Evolutionary conservation across 108 stramenopile species (phyloP), one percentile per base, ranked within the genome.

Genomic region (Pseudonitzschia multistriata): DNA sequence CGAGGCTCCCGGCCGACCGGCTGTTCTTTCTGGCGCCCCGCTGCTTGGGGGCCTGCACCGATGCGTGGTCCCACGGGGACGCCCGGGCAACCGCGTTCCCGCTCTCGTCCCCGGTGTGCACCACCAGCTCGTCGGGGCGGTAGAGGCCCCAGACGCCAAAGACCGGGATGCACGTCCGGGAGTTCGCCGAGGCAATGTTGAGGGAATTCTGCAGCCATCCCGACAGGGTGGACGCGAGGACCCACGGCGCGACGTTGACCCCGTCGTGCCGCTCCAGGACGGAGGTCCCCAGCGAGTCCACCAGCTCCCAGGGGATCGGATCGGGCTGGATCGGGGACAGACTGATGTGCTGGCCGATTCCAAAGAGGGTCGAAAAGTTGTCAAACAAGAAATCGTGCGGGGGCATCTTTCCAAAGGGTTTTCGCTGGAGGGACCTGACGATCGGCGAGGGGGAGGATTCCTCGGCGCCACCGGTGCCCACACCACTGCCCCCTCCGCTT

Each of bases 291-390:
- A 82, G 3, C 19, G 30, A 53, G 27, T 72, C 60, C 55, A 80
- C 24, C 5, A 84, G 39, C 34, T 75, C 72, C 5, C 35, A 14
- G 0, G 71, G 62, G 22, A 75, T 66, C 14, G 59, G 66, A 49
- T 79, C 42, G 11, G 70, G 61, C 21, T 62, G 65, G 63, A 81
- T 80, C 8, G 82, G 79, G 17, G 80, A 67, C 37, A 93, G 79
- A 19, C 89, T 88, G 39, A 94, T 86, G 77, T 94, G 90, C 62
- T 94, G 93, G 42, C 93, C 93, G 50, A 94, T 84, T 22, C 88
- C 87, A 72, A 94, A 90, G 5, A 91, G 69, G n/a, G 77, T 60
- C 1, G 89, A 91, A 36, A 94, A 63, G 66, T 94, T 88, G 22
- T 71, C 70, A 56, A 83, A 81, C 39, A 76, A 65, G 34, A 49